phyloP scores from a whole-genome alignment of 202 grass and related monocot genomes.

The Carex sylvatica region DNA sequence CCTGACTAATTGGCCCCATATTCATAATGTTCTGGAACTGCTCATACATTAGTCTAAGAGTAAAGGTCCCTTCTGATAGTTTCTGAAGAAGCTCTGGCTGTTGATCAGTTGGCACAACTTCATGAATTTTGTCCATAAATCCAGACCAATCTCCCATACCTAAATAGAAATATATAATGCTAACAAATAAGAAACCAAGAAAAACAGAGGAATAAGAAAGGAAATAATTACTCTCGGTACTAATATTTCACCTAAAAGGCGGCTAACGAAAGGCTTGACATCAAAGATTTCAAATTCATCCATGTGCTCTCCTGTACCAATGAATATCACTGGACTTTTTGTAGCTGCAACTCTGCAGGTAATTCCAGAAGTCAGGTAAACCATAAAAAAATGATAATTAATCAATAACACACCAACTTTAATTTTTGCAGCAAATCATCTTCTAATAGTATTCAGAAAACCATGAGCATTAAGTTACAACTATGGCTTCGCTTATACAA shows the following conservation, averaged over 20 bases:
- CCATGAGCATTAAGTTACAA: not conserved
- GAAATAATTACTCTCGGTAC: not conserved
- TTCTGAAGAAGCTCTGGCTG: constrained; percentile 85
- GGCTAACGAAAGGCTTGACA: constrained; percentile 94
- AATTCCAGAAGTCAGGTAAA: constrained; percentile 27
- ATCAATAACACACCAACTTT: not conserved
- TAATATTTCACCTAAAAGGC: constrained; percentile 61
- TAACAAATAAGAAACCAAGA: constrained; percentile 11
- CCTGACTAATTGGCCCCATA: constrained; percentile 91
- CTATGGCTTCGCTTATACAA: not conserved
- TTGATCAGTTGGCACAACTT: constrained; percentile 84
- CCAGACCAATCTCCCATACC: constrained; percentile 89
- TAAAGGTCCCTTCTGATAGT: constrained; percentile 87
- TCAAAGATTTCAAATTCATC: constrained; percentile 89
- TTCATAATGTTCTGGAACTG: constrained; percentile 89
- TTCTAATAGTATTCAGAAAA: not conserved
- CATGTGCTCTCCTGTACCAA: constrained; percentile 93
- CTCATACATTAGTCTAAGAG: constrained; percentile 89
- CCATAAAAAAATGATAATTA: constrained; percentile 2
- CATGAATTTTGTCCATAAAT: constrained; percentile 90
- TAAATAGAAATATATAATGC: constrained; percentile 26
- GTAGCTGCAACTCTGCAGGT: constrained; percentile 75
- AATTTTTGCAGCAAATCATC: not conserved
- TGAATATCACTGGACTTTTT: constrained; percentile 96
- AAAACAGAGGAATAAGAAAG: not conserved